phyloP scores from a whole-genome alignment of 1,284 basidiomycete species.

The Leucoagaricus sp. region DNA sequence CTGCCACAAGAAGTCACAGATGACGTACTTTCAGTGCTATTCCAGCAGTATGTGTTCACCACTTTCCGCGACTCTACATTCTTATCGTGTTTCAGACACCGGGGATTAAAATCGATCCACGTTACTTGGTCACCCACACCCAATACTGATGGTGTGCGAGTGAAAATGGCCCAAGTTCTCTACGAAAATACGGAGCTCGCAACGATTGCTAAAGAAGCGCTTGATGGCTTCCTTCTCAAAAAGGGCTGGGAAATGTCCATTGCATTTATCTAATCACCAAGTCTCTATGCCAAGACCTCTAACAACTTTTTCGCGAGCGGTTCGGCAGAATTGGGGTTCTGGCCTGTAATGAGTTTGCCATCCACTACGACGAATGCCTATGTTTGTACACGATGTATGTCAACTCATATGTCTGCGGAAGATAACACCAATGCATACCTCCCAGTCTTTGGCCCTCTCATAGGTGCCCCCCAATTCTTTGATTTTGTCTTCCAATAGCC shows the following conservation, averaged over 20 bases:
- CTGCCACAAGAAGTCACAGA: slow-evolving; percentile 81
- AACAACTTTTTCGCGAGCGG: slow-evolving; percentile 15
- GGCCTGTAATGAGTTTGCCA: slow-evolving; percentile 57
- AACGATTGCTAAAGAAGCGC: slow-evolving; percentile 72
- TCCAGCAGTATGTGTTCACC: slow-evolving; percentile 73
- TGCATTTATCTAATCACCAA: slow-evolving; percentile 56
- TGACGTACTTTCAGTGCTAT: slow-evolving; percentile 78
- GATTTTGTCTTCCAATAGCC: slow-evolving; percentile 69
- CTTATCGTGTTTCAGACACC: slow-evolving; percentile 50
- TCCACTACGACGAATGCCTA: slow-evolving; percentile 45
- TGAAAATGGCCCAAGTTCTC: slow-evolving; percentile 75
- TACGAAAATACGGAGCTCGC: slow-evolving; percentile 76
- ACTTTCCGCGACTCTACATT: slow-evolving; percentile 7
- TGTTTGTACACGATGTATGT: background rate
- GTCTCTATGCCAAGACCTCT: slow-evolving; percentile 9
- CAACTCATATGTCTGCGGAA: background rate
- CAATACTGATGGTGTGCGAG: slow-evolving; percentile 56
- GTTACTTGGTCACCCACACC: slow-evolving; percentile 68
- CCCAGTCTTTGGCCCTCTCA: slow-evolving; percentile 61
- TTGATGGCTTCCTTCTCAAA: slow-evolving; percentile 80
- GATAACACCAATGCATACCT: slow-evolving; percentile 36
- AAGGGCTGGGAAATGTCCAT: slow-evolving; percentile 83
- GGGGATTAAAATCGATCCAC: slow-evolving; percentile 72
- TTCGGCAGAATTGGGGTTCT: slow-evolving; percentile 67
- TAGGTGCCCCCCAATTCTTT: slow-evolving; percentile 64